These are phyloP conservation scores for Fraxinus nigra DNA, from an alignment of 305 asterid species.

Conservation along the genomic window DNA sequence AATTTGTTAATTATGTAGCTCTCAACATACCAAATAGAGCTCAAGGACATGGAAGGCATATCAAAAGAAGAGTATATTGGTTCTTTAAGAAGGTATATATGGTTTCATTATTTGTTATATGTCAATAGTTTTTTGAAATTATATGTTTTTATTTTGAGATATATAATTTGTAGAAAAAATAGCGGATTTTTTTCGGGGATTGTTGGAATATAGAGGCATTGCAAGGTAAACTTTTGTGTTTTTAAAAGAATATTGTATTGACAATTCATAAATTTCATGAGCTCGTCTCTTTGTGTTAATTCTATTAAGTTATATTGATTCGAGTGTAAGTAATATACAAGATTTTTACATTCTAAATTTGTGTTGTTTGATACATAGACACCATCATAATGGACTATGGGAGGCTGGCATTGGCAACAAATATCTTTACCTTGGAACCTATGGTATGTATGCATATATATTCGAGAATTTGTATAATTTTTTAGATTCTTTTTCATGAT, in stretches of 20 bases:
- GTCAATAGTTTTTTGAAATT: background rate
- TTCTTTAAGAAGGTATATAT: constrained; percentile 66
- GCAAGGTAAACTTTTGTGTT: constrained; percentile 55
- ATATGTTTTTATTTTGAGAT: background rate
- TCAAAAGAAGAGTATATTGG: constrained; percentile 85
- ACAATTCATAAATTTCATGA: background rate
- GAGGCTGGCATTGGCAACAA: constrained; percentile 98
- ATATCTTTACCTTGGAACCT: constrained; percentile 91
- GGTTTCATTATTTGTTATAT: background rate
- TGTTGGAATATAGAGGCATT: constrained; percentile 88
- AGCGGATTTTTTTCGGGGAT: too few relatives aligned
- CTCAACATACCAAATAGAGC: constrained; percentile 55
- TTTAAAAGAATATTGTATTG: too few relatives aligned
- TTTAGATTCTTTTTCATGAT: background rate
- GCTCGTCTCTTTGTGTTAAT: too few relatives aligned
- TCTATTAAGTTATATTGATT: background rate
- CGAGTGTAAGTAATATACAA: background rate
- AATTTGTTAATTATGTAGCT: constrained; percentile 30
- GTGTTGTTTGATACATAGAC: constrained; percentile 38
- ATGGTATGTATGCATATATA: constrained; percentile 41
- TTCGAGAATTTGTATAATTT: background rate
- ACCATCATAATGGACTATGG: constrained; percentile 98
- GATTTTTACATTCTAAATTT: background rate
- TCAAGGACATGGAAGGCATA: constrained; percentile 72
- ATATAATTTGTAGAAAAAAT: constrained; percentile 41